Evolutionary conservation across 352 stramenopile species (phyloP).

Genomic region (Hyaloperonospora brassicae): DNA sequence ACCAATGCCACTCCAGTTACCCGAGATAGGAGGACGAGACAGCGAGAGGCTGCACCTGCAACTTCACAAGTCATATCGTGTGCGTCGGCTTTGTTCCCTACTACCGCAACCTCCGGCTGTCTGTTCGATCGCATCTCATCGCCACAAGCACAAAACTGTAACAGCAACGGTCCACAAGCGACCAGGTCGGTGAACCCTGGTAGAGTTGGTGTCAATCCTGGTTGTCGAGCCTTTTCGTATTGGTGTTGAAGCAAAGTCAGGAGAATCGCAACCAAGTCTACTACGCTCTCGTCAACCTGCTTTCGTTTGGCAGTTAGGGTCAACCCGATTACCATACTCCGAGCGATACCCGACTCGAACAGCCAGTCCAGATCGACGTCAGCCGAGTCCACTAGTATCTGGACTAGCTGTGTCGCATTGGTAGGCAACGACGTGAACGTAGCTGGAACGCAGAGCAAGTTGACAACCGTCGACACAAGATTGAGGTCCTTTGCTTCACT

Average conservation of each 20-base stretch:
- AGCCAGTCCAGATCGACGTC: conserved; percentile 16
- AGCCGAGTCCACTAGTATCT: conserved; percentile 26
- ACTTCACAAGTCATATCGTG: conserved; percentile 4
- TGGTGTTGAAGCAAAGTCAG: conserved; percentile 32
- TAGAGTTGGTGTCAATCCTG: conserved; percentile 3
- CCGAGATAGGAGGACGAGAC: conserved; percentile 56
- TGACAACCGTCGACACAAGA: conserved; percentile 22
- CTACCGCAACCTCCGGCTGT: conserved; percentile 12
- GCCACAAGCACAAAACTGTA: conserved; percentile 29
- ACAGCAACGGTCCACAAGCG: conserved; percentile 22
- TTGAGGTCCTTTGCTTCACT: conserved; percentile 12
- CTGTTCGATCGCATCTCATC: background rate
- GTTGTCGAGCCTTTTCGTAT: conserved; percentile 22
- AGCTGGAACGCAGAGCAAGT: conserved; percentile 27
- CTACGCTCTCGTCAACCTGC: conserved; percentile 8
- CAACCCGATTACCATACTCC: conserved; percentile 20
- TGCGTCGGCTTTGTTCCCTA: background rate
- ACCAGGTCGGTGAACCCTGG: conserved; percentile 27
- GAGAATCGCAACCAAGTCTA: conserved; percentile 31
- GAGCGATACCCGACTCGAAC: conserved; percentile 27
- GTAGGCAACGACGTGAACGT: conserved; percentile 26
- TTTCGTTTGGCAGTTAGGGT: conserved; percentile 18
- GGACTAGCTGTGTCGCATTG: conserved; percentile 29
- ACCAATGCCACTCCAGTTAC: conserved; percentile 16
- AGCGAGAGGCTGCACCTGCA: conserved; percentile 41